phyloP scores from a whole-genome alignment of 2,329 filamentous ascomycete genomes.

The Raffaelea arxii region DNA sequence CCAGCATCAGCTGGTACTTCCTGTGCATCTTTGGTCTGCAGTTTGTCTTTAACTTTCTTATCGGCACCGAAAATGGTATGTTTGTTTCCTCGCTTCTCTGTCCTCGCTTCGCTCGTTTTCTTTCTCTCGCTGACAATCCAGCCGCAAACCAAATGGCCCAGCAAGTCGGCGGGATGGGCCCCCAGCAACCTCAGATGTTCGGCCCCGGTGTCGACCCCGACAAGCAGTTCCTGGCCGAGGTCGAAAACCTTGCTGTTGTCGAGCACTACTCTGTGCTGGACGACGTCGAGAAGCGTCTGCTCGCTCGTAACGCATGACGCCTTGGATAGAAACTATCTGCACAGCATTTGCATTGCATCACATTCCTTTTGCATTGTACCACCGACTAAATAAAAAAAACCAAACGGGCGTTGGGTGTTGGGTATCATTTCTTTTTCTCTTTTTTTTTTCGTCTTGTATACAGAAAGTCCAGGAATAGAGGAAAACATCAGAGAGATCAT shows the following conservation, averaged over 20 bases:
- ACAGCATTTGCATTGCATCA: not conserved
- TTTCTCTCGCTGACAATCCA: slow-evolving; percentile 25
- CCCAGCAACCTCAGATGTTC: slow-evolving; percentile 64
- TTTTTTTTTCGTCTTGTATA: not conserved
- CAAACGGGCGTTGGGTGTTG: not conserved
- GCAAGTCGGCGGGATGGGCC: slow-evolving; percentile 76
- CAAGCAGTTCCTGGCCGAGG: slow-evolving; percentile 87
- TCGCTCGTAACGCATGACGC: too few species aligned
- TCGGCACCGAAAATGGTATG: slow-evolving; percentile 92
- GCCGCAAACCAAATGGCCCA: slow-evolving; percentile 87
- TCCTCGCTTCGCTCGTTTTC: not conserved
- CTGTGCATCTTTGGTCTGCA: slow-evolving; percentile 93
- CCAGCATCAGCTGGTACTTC: slow-evolving; percentile 98
- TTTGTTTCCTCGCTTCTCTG: slow-evolving; percentile 15
- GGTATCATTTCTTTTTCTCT: not conserved
- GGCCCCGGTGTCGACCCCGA: slow-evolving; percentile 89
- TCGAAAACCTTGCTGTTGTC: slow-evolving; percentile 90
- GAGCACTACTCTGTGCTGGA: slow-evolving; percentile 90
- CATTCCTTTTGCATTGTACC: not conserved
- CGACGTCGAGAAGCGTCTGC: slow-evolving; percentile 73
- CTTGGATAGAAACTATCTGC: not conserved
- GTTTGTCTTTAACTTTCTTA: slow-evolving; percentile 92
- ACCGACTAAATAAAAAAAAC: too few species aligned
- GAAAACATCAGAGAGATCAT: too few species aligned
- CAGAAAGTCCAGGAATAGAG: too few species aligned